Evolutionary conservation across 257 asterid genomes (phyloP).

Genomic region (Penstemon barbatus): DNA sequence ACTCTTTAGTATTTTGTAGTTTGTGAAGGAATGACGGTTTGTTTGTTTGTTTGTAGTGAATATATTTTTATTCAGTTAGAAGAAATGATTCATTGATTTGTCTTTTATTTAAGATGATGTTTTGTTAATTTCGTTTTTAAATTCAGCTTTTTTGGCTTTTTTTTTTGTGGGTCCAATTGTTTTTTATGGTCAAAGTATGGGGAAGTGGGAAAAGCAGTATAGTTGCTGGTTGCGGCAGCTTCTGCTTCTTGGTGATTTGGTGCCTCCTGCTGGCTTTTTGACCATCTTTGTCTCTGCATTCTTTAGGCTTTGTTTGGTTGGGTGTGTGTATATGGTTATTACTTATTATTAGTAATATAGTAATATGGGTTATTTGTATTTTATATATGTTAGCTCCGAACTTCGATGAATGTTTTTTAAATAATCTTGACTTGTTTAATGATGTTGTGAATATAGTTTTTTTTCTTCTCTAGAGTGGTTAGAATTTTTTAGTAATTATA

Average conservation of each 20-base stretch:
- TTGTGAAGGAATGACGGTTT: conserved; percentile 20
- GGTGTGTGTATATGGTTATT: background rate
- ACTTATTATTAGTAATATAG: no score
- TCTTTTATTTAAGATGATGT: background rate
- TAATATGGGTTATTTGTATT: no score
- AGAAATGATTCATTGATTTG: background rate
- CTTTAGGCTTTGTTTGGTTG: background rate
- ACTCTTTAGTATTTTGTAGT: background rate
- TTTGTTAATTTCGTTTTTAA: no score
- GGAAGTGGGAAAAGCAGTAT: conserved; percentile 24
- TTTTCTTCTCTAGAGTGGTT: no score
- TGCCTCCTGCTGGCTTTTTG: conserved; percentile 33
- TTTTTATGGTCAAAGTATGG: conserved; percentile 44
- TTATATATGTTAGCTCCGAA: no score
- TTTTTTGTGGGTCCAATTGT: background rate
- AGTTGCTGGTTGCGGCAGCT: conserved; percentile 16
- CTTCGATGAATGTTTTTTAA: no score
- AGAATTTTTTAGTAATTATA: no score
- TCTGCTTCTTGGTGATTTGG: conserved; percentile 35
- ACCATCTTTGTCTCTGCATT: conserved; percentile 24
- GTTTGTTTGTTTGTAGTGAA: conserved; percentile 34
- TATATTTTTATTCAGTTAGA: background rate
- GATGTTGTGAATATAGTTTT: no score
- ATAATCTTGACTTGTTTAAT: no score
- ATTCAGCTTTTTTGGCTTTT: background rate